Base-by-base conservation (phyloP, 2,329 filamentous ascomycete species). In the Zasmidium cellare region DNA sequence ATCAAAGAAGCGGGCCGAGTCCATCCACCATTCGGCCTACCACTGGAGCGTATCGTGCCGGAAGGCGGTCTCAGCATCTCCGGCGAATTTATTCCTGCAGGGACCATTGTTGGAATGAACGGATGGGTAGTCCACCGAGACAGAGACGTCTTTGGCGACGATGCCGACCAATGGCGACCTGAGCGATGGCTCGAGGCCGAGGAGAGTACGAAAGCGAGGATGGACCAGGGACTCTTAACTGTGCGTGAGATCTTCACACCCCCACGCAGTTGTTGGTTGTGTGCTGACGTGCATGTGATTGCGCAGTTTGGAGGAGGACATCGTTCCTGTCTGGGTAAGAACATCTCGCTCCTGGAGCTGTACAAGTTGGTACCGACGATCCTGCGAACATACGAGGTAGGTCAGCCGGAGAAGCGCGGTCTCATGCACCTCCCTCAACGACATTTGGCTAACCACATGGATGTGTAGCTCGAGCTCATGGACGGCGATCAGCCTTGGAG, bases 131-230 rank as follows among this genome's bases (percentile, higher is more conserved):
- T 79, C 0, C 76, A 80, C 22, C 69, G 71, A 18, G 71, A 80
- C 47, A 63, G 65, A 5, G 59, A 65, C 0, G 68, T 80, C 3
- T 82, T 77, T 52, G 67, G 66, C 54, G 24, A 59, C 16, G 67
- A 69, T 47, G 66, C 67, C 23, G 63, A 69, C 0, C 41, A 51
- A 3, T 82, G 76, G 59, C 61, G 67, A 19, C 79, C 79, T 0
- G 78, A 80, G 57, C 66, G 80, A 20, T 82, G 79, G 79, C 60
- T 80, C 2, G 71, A 74, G 19, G 31, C 25, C 1, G 71, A 74
- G 18, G 31, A 7, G n/a, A 53, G 46, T 9, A 55, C 19, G 23
- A 47, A 16, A 18, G 23, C 19, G 5, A 12, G 45, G 22, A 22
- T 16, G 45, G 45, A 12, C 23, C 19, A 47, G 22, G 9, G 19